Evolutionary conservation across 192 early-diverging fungal species (phyloP).

Genomic region (Obelidium mucronatum): DNA sequence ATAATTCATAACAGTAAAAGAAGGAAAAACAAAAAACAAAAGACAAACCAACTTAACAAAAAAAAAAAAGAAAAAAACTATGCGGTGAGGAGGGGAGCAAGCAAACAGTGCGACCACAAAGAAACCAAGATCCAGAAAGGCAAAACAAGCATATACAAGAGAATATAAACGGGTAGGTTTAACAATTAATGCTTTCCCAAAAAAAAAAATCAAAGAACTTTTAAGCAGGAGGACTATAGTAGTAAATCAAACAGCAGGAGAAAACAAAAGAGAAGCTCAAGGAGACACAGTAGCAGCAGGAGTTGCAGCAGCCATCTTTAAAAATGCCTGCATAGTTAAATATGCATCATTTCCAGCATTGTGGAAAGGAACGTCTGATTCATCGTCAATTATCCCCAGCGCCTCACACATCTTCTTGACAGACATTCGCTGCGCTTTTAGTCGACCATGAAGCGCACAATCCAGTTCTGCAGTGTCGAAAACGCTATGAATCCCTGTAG

Average conservation of each 20-base stretch:
- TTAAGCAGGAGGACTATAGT: not conserved
- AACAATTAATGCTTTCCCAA: too few relatives aligned
- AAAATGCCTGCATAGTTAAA: constrained; percentile 34
- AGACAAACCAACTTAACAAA: not conserved
- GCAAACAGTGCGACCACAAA: too few relatives aligned
- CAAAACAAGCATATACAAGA: too few relatives aligned
- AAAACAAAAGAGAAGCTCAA: not conserved
- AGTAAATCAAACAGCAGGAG: not conserved
- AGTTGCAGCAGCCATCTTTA: constrained; percentile 35
- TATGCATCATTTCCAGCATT: constrained; percentile 36
- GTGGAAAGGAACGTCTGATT: constrained; percentile 24
- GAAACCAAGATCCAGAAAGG: too few relatives aligned
- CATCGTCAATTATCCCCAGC: constrained; percentile 26
- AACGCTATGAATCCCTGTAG: not conserved
- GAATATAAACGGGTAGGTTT: not conserved
- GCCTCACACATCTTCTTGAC: constrained; percentile 22
- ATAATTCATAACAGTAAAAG: not conserved
- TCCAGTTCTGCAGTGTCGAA: constrained; percentile 31
- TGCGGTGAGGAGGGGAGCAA: not conserved
- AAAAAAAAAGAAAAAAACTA: constrained; percentile 1
- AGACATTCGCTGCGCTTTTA: constrained; percentile 25
- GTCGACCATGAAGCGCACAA: constrained; percentile 21
- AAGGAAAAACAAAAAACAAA: not conserved
- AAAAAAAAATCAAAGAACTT: not conserved
- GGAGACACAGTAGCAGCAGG: too few relatives aligned